phyloP scores from a whole-genome alignment of 1,284 basidiomycete species.

The Gymnopus androsaceus region DNA sequence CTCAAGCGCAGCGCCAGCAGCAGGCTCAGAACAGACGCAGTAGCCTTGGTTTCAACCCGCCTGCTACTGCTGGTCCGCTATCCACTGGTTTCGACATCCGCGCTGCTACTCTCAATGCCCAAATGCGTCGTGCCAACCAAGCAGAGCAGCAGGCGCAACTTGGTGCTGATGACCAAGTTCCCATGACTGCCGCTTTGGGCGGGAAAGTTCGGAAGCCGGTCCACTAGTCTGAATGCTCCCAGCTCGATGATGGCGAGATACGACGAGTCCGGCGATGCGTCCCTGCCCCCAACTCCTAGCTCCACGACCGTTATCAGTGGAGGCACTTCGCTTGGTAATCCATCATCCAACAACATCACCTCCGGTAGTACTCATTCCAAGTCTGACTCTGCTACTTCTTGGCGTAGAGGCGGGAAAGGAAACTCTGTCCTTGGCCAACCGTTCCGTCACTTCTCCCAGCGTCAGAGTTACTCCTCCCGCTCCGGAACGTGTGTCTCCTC shows the following conservation, averaged over 20 bases:
- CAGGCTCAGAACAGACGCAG: slow-evolving; percentile 50
- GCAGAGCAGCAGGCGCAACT: slow-evolving; percentile 64
- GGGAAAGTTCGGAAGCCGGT: slow-evolving; percentile 74
- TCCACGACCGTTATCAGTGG: slow-evolving; percentile 71
- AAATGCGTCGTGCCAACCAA: slow-evolving; percentile 66
- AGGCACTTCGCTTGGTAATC: slow-evolving; percentile 64
- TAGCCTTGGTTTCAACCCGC: slow-evolving; percentile 53
- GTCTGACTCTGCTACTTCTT: slow-evolving; percentile 73
- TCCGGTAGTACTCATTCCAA: slow-evolving; percentile 54
- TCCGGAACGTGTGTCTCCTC: slow-evolving; percentile 53
- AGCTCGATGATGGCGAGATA: slow-evolving; percentile 35
- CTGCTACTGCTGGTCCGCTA: slow-evolving; percentile 69
- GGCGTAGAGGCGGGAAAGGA: slow-evolving; percentile 65
- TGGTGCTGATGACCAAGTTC: slow-evolving; percentile 58
- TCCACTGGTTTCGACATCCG: slow-evolving; percentile 64
- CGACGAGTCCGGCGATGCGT: slow-evolving; percentile 43
- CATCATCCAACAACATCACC: slow-evolving; percentile 40
- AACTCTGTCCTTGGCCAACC: slow-evolving; percentile 70
- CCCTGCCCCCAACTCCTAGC: slow-evolving; percentile 55
- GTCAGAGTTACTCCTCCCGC: slow-evolving; percentile 75
- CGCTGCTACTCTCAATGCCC: slow-evolving; percentile 49
- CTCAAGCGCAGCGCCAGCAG: slow-evolving; percentile 62
- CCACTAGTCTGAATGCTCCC: slow-evolving; percentile 42
- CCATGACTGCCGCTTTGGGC: slow-evolving; percentile 77
- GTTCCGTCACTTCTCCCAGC: slow-evolving; percentile 60